Base-by-base conservation (phyloP, 2,329 filamentous ascomycete species). In the Scytalidium sp. region DNA sequence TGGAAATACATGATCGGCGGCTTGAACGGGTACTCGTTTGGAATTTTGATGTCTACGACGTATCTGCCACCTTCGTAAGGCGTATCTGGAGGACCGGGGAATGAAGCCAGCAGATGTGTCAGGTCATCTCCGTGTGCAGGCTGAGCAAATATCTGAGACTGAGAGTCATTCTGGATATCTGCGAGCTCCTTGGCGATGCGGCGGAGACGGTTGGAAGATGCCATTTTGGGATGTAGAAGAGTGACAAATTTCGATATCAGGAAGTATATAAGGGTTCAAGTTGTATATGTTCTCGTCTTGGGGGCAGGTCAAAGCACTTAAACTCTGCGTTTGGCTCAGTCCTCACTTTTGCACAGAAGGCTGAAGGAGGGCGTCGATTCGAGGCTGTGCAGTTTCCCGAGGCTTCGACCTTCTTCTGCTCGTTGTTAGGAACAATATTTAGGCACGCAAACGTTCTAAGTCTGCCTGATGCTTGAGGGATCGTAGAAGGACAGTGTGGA, bases 1-100 rank as follows among this genome's bases (percentile, higher is more conserved):
- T 87, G 81, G 65, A 97, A 97, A 61, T 83, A 87, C 87, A 99
- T 97, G 51, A 82, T 70, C 3, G 94, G 94, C 3, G 93, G 90
- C 60, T 91, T 88, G 74, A 99, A 99, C 0, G 94, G 94, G 64
- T 99, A 99, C 59, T 88, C 88, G 54, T 81, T 80, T 0, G 93
- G 92, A 47, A 99, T 94, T 61, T 80, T 80, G 61, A 99, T 94
- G 63, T 96, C 89, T 58, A 99, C 83, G 15, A 80, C 70, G 67
- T 84, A 99, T 22, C 79, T 85, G 39, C 91, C 94, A 19, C 90
- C 91, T 58, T 92, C 89, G 66, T 97, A 99, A 1, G 94, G 91
- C 1, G 93, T 96, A 56, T 95, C 91, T 29, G 93, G 91, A 1
- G 94, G 94, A 0, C 90, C 94, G 32, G 79, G 79, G 67, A 99